Evolutionary conservation across 2,329 filamentous ascomycete genomes (phyloP).

Genomic region (Fusarium sp.): DNA sequence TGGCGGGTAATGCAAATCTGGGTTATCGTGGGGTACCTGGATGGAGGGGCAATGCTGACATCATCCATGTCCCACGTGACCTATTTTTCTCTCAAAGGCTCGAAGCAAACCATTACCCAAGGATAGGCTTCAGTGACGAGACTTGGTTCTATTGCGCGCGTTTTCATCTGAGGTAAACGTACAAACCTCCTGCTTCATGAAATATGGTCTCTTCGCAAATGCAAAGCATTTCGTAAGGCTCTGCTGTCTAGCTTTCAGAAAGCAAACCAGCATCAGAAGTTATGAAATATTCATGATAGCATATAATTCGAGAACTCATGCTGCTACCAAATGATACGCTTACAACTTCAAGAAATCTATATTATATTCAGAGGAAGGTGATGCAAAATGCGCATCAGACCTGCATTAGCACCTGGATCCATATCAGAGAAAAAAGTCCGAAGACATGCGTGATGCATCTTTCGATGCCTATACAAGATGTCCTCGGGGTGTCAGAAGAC

Average conservation of each 20-base stretch:
- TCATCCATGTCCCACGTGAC: conserved; percentile 32
- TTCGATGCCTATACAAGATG: not conserved
- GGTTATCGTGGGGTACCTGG: conserved; percentile 25
- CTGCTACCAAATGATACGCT: too few relatives aligned
- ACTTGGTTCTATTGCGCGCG: too few relatives aligned
- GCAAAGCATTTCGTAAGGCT: too few relatives aligned
- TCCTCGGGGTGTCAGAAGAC: not conserved
- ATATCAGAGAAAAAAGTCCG: not conserved
- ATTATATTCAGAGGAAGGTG: not conserved
- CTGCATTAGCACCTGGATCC: conserved; percentile 20
- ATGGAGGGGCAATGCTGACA: conserved; percentile 42
- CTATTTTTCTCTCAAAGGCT: not conserved
- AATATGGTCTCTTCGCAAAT: too few relatives aligned
- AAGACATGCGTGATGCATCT: not conserved
- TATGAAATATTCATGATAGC: too few relatives aligned
- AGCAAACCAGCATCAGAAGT: too few relatives aligned
- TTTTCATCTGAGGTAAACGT: too few relatives aligned
- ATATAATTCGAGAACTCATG: not conserved
- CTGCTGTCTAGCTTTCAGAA: too few relatives aligned
- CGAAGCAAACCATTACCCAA: not conserved
- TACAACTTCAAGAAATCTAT: not conserved
- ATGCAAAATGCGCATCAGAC: conserved; percentile 20
- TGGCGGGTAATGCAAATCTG: conserved; percentile 10
- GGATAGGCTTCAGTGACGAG: too few relatives aligned
- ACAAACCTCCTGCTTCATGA: too few relatives aligned